Evolutionary conservation across 495 filamentous ascomycete species (phyloP).

Genomic region (Podospora pseudocomata): DNA sequence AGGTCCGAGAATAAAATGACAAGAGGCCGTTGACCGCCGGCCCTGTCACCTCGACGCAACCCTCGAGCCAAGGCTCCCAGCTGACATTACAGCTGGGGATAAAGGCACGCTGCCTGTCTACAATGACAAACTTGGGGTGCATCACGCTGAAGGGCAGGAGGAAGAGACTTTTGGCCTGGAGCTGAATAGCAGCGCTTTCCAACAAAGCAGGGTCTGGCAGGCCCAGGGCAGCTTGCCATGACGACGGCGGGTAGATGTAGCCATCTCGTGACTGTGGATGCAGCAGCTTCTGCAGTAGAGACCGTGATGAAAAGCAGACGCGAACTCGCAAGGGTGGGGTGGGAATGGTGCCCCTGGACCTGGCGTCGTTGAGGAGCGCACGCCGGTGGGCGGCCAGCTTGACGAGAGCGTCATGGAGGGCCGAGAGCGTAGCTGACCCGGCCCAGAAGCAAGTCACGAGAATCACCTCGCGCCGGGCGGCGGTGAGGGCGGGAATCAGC

Average conservation of each 20-base stretch:
- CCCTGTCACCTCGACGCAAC: constrained; percentile 58
- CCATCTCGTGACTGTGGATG: constrained; percentile 56
- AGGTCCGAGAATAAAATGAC: constrained; percentile 58
- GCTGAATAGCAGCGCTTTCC: constrained; percentile 49
- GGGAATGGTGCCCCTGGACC: constrained; percentile 10
- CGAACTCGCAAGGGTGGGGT: constrained; percentile 20
- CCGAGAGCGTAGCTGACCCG: constrained; percentile 49
- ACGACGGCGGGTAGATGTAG: constrained; percentile 51
- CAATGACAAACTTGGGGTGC: constrained; percentile 71
- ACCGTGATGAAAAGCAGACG: constrained; percentile 60
- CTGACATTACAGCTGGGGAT: constrained; percentile 72
- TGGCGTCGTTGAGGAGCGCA: constrained; percentile 17
- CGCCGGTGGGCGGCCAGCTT: constrained; percentile 47
- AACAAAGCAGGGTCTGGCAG: constrained; percentile 54
- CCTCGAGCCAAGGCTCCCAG: constrained; percentile 74
- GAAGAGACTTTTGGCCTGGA: constrained; percentile 67
- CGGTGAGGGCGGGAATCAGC: constrained; percentile 53
- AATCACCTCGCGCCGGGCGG: constrained; percentile 59
- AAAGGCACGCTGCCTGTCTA: constrained; percentile 58
- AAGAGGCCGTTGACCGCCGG: constrained; percentile 51
- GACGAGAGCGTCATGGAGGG: constrained; percentile 47
- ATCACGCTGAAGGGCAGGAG: constrained; percentile 70
- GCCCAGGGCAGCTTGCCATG: constrained; percentile 56
- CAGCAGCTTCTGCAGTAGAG: constrained; percentile 64
- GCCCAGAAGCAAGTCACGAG: constrained; percentile 80